Base-by-base conservation (phyloP, 2,329 filamentous ascomycete species). In the Talaromyces sp. region DNA sequence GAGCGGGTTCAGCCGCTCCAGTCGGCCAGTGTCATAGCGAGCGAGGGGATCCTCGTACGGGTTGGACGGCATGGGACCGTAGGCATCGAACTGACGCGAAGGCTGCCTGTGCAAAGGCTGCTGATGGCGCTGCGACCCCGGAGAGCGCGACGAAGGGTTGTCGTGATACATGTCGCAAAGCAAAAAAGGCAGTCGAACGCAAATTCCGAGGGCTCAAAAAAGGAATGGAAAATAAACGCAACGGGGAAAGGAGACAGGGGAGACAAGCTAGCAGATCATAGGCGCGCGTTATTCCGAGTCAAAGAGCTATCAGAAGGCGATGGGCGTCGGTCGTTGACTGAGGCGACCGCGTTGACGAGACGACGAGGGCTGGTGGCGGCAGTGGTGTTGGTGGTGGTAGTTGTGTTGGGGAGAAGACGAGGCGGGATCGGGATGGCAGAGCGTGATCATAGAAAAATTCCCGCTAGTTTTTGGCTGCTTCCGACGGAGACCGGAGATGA, bases 1-100 rank as follows among this genome's bases (percentile, higher is more conserved):
- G 70, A 80, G 84, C 67, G 83, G 80, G 67, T 82, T 84, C 66
- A 80, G 80, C 73, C 80, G 86, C 75, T 80, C 89, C 76, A 76
- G 71, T 43, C 78, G 75, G 59, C 69, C 80, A 72, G 80, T 78
- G 73, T 82, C 85, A 75, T 80, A 86, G 68, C 78, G 80, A 54
- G 81, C 76, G 69, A 81, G 80, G 65, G 83, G 81, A 67, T 88
- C 85, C 58, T 94, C 90, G 75, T 93, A 96, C 57, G 92, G 80
- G 61, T 85, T 85, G 32, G 80, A 78, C 24, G 86, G 83, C 70
- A 91, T 83, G 60, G 86, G 85, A 62, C 83, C 85, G 70, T 89
- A 88, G 62, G 82, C 81, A 66, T 96, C 91, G 72, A 92, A 90
- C 66, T 89, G 89, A 67, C 91, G 85, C 67, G 91, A 92, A 50